Evolutionary conservation across 2,329 filamentous ascomycete genomes (phyloP).

Genomic region (Penicillium sp.): DNA sequence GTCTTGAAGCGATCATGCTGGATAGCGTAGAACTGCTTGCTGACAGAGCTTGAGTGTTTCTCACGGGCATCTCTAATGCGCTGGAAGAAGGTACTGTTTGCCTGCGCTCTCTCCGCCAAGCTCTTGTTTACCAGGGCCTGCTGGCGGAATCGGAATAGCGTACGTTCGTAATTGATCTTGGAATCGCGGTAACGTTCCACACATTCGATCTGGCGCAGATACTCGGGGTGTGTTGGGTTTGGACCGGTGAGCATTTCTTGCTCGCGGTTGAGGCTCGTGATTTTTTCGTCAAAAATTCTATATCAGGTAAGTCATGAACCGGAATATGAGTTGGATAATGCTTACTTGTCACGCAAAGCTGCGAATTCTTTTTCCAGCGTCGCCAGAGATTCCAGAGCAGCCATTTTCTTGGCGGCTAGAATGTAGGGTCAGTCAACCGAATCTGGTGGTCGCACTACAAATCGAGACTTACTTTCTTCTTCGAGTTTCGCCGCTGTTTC

Average conservation of each 20-base stretch:
- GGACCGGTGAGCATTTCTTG: constrained; percentile 60
- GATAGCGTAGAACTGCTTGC: constrained; percentile 88
- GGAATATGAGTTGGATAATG: not conserved
- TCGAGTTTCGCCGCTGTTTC: constrained; percentile 51
- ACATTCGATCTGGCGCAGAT: constrained; percentile 84
- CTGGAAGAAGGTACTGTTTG: constrained; percentile 90
- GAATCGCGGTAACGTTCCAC: constrained; percentile 80
- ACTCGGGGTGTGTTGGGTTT: constrained; percentile 78
- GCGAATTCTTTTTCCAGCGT: constrained; percentile 87
- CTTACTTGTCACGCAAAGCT: constrained; percentile 68
- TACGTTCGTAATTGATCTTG: constrained; percentile 74
- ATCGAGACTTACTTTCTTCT: constrained; percentile 51
- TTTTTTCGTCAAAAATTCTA: constrained; percentile 84
- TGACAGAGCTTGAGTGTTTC: constrained; percentile 73
- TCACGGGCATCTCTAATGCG: constrained; percentile 81
- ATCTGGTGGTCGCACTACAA: not conserved
- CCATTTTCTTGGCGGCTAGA: constrained; percentile 73
- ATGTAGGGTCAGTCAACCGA: not conserved
- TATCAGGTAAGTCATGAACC: constrained; percentile 13
- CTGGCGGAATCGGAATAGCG: constrained; percentile 71
- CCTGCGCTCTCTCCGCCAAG: constrained; percentile 78
- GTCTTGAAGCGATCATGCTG: constrained; percentile 81
- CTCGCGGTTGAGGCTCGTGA: constrained; percentile 75
- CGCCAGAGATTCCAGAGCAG: constrained; percentile 75
- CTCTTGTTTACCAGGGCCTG: constrained; percentile 72